phyloP scores from a whole-genome alignment of 345 rosid genomes.

The Durio zibethinus region DNA sequence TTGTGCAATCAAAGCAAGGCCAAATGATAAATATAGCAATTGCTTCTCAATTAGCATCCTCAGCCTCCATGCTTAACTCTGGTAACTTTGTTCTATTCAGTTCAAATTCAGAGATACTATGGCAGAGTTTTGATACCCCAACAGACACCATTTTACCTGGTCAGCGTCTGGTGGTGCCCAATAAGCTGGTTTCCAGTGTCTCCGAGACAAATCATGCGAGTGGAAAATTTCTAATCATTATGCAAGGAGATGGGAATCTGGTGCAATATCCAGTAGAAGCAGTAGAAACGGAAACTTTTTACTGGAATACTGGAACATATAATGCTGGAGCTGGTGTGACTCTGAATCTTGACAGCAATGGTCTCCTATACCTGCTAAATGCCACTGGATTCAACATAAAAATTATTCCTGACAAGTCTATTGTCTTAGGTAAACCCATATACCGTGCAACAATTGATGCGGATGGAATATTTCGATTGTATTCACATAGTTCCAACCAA shows the following conservation, averaged over 20 bases:
- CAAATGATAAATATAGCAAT: background rate
- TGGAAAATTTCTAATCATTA: slow-evolving; percentile 20
- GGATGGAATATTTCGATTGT: background rate
- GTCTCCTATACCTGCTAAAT: background rate
- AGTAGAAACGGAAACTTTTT: background rate
- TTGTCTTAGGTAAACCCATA: background rate
- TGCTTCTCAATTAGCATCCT: background rate
- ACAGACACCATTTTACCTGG: slow-evolving; percentile 30
- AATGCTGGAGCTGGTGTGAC: background rate
- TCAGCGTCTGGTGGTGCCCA: background rate
- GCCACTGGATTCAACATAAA: no score
- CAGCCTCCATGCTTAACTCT: background rate
- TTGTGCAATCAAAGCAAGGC: background rate
- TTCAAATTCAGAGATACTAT: background rate
- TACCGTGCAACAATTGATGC: background rate
- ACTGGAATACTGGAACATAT: background rate
- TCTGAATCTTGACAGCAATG: slow-evolving; percentile 6
- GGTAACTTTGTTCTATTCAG: slow-evolving; percentile 12
- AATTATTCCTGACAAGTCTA: background rate
- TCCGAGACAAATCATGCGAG: slow-evolving; percentile 19
- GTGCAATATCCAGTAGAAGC: slow-evolving; percentile 23
- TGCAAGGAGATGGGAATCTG: slow-evolving; percentile 33
- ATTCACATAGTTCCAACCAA: background rate
- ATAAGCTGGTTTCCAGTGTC: slow-evolving; percentile 18
- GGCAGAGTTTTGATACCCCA: slow-evolving; percentile 31